Conservation (phyloP, 83 land plant genomes). For the Larix sibirica region DNA sequence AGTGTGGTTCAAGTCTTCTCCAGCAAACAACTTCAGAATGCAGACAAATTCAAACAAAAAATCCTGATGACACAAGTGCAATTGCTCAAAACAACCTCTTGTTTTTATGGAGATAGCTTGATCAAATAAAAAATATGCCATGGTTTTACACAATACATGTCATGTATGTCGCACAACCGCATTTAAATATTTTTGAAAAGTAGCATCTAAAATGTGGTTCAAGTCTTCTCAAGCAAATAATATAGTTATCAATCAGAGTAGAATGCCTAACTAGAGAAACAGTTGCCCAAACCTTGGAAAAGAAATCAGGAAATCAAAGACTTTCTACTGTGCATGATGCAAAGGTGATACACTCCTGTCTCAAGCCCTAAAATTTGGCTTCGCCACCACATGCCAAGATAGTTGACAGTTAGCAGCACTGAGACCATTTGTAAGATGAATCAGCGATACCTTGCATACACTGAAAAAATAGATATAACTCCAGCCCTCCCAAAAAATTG, state of each 20-base stretch:
- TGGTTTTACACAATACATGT: neutral
- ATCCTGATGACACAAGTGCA: neutral
- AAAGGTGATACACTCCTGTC: neutral
- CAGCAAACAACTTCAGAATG: too few relatives aligned
- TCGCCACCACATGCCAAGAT: conserved; percentile 13
- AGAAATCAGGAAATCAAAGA: neutral
- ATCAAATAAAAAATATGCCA: neutral
- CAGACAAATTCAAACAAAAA: neutral
- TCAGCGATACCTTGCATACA: neutral
- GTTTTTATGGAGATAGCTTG: too few relatives aligned
- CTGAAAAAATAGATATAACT: conserved; percentile 7
- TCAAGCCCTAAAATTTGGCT: conserved; percentile 19
- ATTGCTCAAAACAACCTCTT: too few relatives aligned
- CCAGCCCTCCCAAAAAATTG: conserved; percentile 13
- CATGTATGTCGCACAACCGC: neutral
- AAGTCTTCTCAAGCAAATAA: neutral
- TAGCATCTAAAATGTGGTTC: neutral
- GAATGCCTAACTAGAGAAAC: neutral
- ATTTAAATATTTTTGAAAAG: neutral
- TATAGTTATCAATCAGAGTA: neutral
- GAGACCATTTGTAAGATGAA: conserved; percentile 14
- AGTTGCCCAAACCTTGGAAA: conserved; percentile 5
- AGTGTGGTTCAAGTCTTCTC: too few relatives aligned
- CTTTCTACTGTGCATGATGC: neutral
- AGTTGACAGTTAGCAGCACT: conserved; percentile 7